A percentile compares a stretch with the other conserved stretches of the same genome.
phyloP scores from a whole-genome alignment of 148 eudicot species.

The Heliosperma pusillum region DNA sequence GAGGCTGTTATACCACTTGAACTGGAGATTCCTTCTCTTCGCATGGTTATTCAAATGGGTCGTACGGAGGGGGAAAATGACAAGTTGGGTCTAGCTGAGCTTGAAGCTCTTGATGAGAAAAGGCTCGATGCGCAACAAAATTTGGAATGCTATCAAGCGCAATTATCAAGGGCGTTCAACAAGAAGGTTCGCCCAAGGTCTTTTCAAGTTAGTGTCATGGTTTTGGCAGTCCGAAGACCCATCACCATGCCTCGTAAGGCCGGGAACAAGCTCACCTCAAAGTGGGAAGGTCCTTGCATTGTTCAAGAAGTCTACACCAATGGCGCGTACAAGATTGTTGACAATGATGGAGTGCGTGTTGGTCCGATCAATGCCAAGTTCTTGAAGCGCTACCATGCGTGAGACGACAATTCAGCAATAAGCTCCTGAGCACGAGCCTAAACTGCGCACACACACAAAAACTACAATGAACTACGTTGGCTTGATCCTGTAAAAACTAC shows the following conservation, averaged over 20 bases:
- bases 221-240: no score
- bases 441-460: no score
- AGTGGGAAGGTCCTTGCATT: not conserved
- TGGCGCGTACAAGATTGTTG: no score
- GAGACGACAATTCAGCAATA: no score
- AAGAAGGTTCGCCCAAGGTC: not conserved
- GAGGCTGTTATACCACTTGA: no score
- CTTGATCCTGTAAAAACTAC: not conserved
- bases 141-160: not conserved
- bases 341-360: no score
- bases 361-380: no score
- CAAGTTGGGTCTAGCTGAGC: not conserved
- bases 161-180: not conserved
- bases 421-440: no score
- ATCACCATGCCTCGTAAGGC: no score
- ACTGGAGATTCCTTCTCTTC: no score
- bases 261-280: constrained; percentile 4
- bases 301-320: not conserved
- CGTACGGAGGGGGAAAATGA: not conserved
- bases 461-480: not conserved
- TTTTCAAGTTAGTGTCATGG: not conserved
- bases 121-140: not conserved
- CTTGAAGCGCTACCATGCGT: no score
- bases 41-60: not conserved
- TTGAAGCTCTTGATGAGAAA: no score